Conservation (phyloP, 805 yeast species). For the Zygotorulaspora florentina region DNA sequence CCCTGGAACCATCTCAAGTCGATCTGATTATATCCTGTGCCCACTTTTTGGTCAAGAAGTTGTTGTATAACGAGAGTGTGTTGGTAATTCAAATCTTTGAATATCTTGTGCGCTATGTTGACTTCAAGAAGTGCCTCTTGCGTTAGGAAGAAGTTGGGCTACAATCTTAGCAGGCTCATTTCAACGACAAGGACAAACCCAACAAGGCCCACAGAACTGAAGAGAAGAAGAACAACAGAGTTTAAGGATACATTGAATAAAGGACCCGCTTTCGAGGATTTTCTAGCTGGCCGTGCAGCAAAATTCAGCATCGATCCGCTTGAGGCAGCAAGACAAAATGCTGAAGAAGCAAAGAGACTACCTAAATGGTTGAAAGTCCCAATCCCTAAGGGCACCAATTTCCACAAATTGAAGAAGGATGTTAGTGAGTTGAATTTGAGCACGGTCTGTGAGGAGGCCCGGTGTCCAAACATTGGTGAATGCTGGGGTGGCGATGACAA, state of each 20-base stretch:
- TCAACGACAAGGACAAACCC: conserved; percentile 17
- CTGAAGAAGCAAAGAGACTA: conserved; percentile 63
- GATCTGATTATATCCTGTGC: neutral
- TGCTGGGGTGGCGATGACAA: conserved; percentile 95
- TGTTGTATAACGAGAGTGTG: neutral
- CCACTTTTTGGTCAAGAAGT: no score
- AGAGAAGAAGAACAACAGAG: conserved; percentile 49
- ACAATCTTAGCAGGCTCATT: conserved; percentile 9
- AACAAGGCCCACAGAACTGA: conserved; percentile 13
- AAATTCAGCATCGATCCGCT: conserved; percentile 66
- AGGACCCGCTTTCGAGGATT: conserved; percentile 95
- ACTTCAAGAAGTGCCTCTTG: neutral
- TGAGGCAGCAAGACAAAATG: conserved; percentile 55
- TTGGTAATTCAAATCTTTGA: neutral
- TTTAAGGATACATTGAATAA: conserved; percentile 67
- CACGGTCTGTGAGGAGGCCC: conserved; percentile 97
- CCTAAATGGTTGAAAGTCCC: conserved; percentile 95
- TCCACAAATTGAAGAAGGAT: conserved; percentile 75
- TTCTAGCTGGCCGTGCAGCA: conserved; percentile 75
- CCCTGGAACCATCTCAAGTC: neutral
- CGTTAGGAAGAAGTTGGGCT: no score
- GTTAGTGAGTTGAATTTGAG: conserved; percentile 83
- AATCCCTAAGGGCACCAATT: conserved; percentile 91
- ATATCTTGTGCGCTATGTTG: neutral
- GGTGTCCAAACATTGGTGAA: conserved; percentile 99